A percentile compares a stretch with the other conserved stretches of the same genome.
phyloP scores from a whole-genome alignment of 768 basidiomycete species.

The Antrodiella citrinella region DNA sequence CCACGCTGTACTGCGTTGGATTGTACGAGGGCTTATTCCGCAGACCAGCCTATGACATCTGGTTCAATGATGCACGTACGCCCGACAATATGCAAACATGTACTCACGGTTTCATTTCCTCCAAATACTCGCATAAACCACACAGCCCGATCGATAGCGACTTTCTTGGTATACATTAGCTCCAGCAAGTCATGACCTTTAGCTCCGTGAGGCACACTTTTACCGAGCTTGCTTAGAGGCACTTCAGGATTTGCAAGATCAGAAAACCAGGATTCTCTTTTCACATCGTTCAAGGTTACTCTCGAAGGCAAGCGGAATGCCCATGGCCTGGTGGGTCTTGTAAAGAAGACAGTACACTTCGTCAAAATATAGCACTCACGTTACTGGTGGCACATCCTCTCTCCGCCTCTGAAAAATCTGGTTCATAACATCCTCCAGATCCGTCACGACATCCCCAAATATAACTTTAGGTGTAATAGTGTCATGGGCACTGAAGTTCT shows the following conservation, averaged over 20 bases:
- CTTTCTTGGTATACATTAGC: slow-evolving; percentile 64
- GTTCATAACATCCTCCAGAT: slow-evolving; percentile 69
- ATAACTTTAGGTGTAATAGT: slow-evolving; percentile 44
- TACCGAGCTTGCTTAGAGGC: slow-evolving; percentile 73
- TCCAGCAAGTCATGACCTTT: slow-evolving; percentile 83
- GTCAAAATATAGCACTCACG: slow-evolving; percentile 37
- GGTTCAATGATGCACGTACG: neutral
- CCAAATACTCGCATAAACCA: slow-evolving; percentile 87
- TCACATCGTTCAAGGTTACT: slow-evolving; percentile 72
- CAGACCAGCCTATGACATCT: slow-evolving; percentile 47
- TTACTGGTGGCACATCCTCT: slow-evolving; percentile 48
- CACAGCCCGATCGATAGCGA: slow-evolving; percentile 73
- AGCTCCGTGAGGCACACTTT: slow-evolving; percentile 79
- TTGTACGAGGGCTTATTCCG: slow-evolving; percentile 76
- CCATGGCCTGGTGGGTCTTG: slow-evolving; percentile 45
- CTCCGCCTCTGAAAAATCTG: slow-evolving; percentile 62
- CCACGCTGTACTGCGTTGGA: slow-evolving; percentile 74
- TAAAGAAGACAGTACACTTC: neutral
- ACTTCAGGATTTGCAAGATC: slow-evolving; percentile 77
- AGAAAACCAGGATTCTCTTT: slow-evolving; percentile 75
- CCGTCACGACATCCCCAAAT: slow-evolving; percentile 42
- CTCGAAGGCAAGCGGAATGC: slow-evolving; percentile 77
- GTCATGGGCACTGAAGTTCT: slow-evolving; percentile 52
- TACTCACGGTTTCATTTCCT: slow-evolving; percentile 71
- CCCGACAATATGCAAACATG: neutral